Conservation (phyloP, 257 asterid genomes). For the Lantana camara region DNA sequence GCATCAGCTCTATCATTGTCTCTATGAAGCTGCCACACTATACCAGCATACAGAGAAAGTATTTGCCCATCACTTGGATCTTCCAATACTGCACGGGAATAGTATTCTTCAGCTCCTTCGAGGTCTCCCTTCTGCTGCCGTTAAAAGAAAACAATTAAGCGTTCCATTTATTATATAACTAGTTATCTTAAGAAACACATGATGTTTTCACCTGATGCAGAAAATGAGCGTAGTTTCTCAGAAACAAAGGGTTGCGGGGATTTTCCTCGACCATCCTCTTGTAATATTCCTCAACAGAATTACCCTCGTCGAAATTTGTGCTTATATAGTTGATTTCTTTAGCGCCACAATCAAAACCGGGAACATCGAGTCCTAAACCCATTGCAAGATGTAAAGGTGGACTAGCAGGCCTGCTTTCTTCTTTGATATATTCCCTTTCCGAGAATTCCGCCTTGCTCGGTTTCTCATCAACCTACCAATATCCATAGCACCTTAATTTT, state of each 20-base stretch:
- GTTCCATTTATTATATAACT: not conserved
- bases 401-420: conserved; percentile 56
- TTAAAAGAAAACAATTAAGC: not conserved
- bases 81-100: conserved; percentile 54
- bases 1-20: conserved; percentile 59
- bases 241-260: conserved; percentile 55
- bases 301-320: conserved; percentile 28
- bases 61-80: conserved; percentile 73
- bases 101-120: conserved; percentile 71
- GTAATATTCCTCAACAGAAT: conserved; percentile 47
- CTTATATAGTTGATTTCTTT: conserved; percentile 19
- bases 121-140: conserved; percentile 73
- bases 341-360: conserved; percentile 31
- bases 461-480: conserved; percentile 47
- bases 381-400: conserved; percentile 74
- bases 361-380: conserved; percentile 59
- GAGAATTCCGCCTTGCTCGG: conserved; percentile 21
- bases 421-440: conserved; percentile 28
- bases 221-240: conserved; percentile 59
- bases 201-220: conserved; percentile 54
- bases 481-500: conserved; percentile 8
- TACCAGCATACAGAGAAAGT: conserved; percentile 56
- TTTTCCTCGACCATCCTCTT: conserved; percentile 66
- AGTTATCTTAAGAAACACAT: not conserved
- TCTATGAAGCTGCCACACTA: conserved; percentile 68